A percentile compares a stretch with the other conserved stretches of the same genome.
These are phyloP conservation scores for Russula dissimulans DNA, from an alignment of 768 basidiomycete genomes.

Conservation along the genomic window DNA sequence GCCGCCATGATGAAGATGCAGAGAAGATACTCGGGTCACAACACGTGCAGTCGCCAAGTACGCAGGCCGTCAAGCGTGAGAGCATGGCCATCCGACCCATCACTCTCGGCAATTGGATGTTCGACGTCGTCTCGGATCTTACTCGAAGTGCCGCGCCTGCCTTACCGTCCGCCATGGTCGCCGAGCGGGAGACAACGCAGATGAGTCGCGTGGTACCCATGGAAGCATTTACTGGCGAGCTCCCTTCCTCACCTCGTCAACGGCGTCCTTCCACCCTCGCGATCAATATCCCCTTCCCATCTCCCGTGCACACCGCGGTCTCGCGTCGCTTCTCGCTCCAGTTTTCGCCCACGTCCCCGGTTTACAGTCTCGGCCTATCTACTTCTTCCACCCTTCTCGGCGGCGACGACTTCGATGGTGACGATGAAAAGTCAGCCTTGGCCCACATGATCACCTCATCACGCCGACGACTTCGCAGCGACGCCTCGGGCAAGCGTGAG, in stretches of 20 bases:
- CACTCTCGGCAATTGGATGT: slow-evolving; percentile 77
- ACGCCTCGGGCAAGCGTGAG: slow-evolving; percentile 23
- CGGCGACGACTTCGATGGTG: slow-evolving; percentile 30
- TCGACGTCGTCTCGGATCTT: slow-evolving; percentile 65
- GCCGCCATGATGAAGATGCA: slow-evolving; percentile 33
- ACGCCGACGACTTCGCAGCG: slow-evolving; percentile 5
- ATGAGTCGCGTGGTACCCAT: slow-evolving; percentile 32
- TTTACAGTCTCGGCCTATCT: slow-evolving; percentile 19
- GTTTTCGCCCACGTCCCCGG: slow-evolving; percentile 44
- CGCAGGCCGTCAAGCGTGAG: slow-evolving; percentile 30
- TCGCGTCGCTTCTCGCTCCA: slow-evolving; percentile 49
- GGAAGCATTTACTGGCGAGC: slow-evolving; percentile 24
- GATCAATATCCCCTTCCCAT: slow-evolving; percentile 29
- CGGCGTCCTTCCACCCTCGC: slow-evolving; percentile 34
- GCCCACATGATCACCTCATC: slow-evolving; percentile 19
- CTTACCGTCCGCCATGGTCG: slow-evolving; percentile 23
- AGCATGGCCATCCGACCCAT: slow-evolving; percentile 45
- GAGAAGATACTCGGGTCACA: slow-evolving; percentile 40
- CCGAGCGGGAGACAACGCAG: slow-evolving; percentile 22
- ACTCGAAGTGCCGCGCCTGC: slow-evolving; percentile 29
- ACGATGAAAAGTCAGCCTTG: slow-evolving; percentile 34
- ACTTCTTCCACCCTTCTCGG: slow-evolving; percentile 25
- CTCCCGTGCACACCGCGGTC: slow-evolving; percentile 29
- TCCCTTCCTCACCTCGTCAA: slow-evolving; percentile 17
- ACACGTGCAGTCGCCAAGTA: slow-evolving; percentile 30